Evolutionary conservation across 2,329 filamentous ascomycete genomes (phyloP).

Genomic region (Nemania bipapillata): DNA sequence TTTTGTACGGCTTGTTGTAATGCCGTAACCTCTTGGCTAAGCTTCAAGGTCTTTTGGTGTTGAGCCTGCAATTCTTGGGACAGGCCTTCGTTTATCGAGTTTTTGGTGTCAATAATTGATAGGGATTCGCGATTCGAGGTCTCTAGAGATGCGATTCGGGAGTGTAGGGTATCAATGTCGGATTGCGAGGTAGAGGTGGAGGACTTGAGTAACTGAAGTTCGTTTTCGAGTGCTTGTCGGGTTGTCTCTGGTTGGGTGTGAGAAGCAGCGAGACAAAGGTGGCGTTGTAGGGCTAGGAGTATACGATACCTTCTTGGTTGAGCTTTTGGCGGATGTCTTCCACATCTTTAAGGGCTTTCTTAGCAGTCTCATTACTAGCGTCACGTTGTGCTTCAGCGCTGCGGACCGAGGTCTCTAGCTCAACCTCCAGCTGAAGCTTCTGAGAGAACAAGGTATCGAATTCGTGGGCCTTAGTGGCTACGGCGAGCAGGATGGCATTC

Average conservation of each 20-base stretch:
- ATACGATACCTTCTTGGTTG: slow-evolving; percentile 77
- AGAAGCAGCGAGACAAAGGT: slow-evolving; percentile 27
- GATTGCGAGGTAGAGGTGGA: slow-evolving; percentile 78
- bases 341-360: slow-evolving; percentile 84
- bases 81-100: slow-evolving; percentile 83
- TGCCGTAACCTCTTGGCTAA: slow-evolving; percentile 82
- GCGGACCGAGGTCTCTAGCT: slow-evolving; percentile 89
- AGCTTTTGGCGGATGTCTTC: slow-evolving; percentile 84
- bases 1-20: slow-evolving; percentile 87
- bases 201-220: slow-evolving; percentile 81
- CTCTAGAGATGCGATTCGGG: slow-evolving; percentile 87
- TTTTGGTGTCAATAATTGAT: slow-evolving; percentile 88
- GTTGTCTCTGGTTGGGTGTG: slow-evolving; percentile 70
- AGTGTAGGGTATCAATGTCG: slow-evolving; percentile 79
- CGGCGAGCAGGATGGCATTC: slow-evolving; percentile 75
- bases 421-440: slow-evolving; percentile 89
- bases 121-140: slow-evolving; percentile 91
- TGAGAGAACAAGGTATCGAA: slow-evolving; percentile 84
- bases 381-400: slow-evolving; percentile 84
- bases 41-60: slow-evolving; percentile 85
- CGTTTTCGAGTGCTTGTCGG: slow-evolving; percentile 79
- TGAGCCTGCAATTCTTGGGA: slow-evolving; percentile 87
- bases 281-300: neutral
- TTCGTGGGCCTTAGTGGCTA: slow-evolving; percentile 82
- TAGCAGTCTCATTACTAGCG: slow-evolving; percentile 80